Evolutionary conservation across 139 green algal genomes (phyloP), one percentile per base, ranked within the genome.

Genomic region (Coccomyxa sp.): DNA sequence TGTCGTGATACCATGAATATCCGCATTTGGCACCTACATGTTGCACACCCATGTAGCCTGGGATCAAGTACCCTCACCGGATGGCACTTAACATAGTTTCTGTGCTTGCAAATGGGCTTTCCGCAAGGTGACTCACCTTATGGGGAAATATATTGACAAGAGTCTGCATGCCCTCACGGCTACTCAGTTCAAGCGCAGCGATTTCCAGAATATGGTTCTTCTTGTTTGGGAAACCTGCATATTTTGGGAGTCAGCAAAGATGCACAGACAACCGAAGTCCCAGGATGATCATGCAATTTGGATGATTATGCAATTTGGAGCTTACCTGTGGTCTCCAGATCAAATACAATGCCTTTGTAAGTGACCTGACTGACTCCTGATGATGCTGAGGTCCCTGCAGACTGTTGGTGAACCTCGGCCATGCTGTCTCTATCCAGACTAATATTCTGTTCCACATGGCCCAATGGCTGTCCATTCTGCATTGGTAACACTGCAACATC

Each of bases 251-350:
- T 63, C 23, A 83, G 31, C 10, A 13, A 13, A 83, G 10, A 59
- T 18, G 28, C 71, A 30, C 66, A 74, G 3, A 74, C 23, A 74
- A 74, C 21, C 66, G 23, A 74, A 14, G 21, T 27, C 21, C 66
- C 21, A 74, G 10, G 3, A 74, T 23, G 66, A 23, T 30, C 66
- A 30, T 23, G 21, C 66, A 74, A 18, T 60, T 18, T 17, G 57
- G 27, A 38, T 23, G 66, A 23, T 30, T 9, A 30, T 23, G 21
- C 66, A 74, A 18, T 60, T 18, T 17, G 57, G 27, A 38, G 21
- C 80, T 80, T 58, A 79, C 90, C 87, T 59, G 87, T 91, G 16
- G 90, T 93, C 81, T 94, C 91, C 13, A 92, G 67, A 71, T 94
- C 91, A 77, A 94, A 92, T 16, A 93, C 63, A 31, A 94, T 82